Evolutionary conservation across 2,329 filamentous ascomycete genomes (phyloP), one percentile per base, ranked within the genome.

Genomic region (Cytospora piceae): DNA sequence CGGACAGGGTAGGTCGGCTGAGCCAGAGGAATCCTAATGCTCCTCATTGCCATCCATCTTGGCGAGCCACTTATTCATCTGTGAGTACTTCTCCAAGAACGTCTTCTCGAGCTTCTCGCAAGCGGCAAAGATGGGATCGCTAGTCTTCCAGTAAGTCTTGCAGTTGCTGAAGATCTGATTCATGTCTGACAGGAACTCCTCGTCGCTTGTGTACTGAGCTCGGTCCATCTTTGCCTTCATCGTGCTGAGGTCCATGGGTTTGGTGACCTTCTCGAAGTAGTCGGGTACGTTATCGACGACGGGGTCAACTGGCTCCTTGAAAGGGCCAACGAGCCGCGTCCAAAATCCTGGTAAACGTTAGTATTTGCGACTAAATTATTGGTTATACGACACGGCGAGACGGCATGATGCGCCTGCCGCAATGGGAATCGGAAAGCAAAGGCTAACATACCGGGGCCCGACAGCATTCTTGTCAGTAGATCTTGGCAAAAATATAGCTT

Each of bases 301-400:
- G 0, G 86, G 86, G 65, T 86, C 81, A 8, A 89, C 86, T 0
- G 86, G 82, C 29, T 88, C 82, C 54, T 82, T 82, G 74, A 89
- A 89, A 0, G 85, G 85, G 0, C 85, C 85, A 3, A 89, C 86
- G 0, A 88, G 79, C n/a, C 86, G 83, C 0, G 87, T 89, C 87
- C 87, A 89, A 73, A 87, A 89, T 8, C 87, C 86, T 87, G 61
- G 22, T 49, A 31, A 31, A 5, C 8, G n/a, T 60, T 69, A 63
- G 61, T 20, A 37, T 56, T 68, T 59, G 49, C 24, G 59, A 29
- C 29, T 15, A 67, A 66, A 49, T 54, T 58, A 58, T 60, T 20
- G 11, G 49, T 31, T 9, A 32, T 20, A 57, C 14, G 46, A 27
- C 31, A 37, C 27, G 24, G 39, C 15, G 24, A 56, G 29, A 11